Evolutionary conservation across 495 filamentous ascomycete genomes (phyloP).

Genomic region (Penicillium paradoxum): DNA sequence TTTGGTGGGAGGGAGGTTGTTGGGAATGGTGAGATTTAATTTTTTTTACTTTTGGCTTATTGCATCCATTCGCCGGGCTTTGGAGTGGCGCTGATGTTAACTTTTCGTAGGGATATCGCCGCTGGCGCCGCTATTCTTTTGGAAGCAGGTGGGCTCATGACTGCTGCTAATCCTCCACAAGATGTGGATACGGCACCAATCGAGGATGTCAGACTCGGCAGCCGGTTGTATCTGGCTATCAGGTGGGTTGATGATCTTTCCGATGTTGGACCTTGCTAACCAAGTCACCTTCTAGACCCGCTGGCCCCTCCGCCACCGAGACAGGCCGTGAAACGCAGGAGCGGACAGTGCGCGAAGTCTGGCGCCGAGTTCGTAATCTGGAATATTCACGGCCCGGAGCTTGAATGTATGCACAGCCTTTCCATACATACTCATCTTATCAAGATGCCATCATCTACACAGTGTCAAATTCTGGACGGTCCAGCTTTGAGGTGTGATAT

Average conservation of each 20-base stretch:
- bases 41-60: background rate
- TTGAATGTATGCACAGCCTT: conserved; percentile 7
- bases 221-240: conserved; percentile 61
- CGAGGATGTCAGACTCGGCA: conserved; percentile 52
- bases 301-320: conserved; percentile 54
- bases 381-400: conserved; percentile 57
- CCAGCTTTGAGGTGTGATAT: conserved; percentile 3
- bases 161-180: conserved; percentile 60
- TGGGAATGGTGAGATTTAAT: conserved; percentile 48
- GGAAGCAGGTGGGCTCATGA: conserved; percentile 59
- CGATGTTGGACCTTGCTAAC: background rate
- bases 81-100: background rate
- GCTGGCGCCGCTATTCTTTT: conserved; percentile 53
- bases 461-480: conserved; percentile 2
- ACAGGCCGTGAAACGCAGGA: conserved; percentile 60
- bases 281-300: conserved; percentile 42
- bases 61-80: background rate
- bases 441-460: background rate
- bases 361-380: conserved; percentile 55
- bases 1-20: conserved; percentile 57
- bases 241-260: conserved; percentile 33
- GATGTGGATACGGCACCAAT: conserved; percentile 50
- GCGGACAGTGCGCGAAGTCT: conserved; percentile 61
- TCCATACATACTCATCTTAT: background rate
- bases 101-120: conserved; percentile 44